Base-by-base conservation (phyloP, 768 basidiomycete genomes). In the Amyloporia xantha region DNA sequence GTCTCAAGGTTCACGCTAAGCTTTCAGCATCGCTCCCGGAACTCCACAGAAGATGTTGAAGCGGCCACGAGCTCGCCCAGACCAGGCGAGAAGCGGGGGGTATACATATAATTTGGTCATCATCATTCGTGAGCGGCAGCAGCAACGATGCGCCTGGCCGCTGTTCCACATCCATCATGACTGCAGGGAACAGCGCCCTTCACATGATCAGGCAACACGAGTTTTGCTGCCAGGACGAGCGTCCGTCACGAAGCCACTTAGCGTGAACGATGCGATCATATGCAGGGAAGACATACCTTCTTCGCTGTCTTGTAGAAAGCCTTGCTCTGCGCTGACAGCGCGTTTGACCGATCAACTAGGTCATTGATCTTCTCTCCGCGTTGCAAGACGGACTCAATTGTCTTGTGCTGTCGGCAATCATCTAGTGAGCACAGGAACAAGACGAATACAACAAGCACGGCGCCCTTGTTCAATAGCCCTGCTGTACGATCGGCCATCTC, bases 241-340 rank as follows among this genome's bases (percentile, higher is more conserved):
- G 15, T 39, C 44, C 30, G 3, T 41, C 21, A 2, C 19, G 43
- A 27, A 44, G 26, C 21, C 10, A 24, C 6, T 35, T 10, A 35
- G 33, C 33, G 33, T n/a, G 33, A 9, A 41, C 15, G 10, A 41
- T 19, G 23, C 44, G 25, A 27, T 23, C 13, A 9, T n/a, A 20
- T 11, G 24, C 23, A 17, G 17, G 25, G 43, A 17, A 10, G 2
- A 60, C 77, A 44, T 48, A 92, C 94, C 86, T 94, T 95, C 86
- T 97, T 98, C 2, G 95, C 92, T 6, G 94, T 96, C 85, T 97
- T 96, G 75, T 97, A 98, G 66, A 99, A 99, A 86, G 91, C 88
- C 82, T 97, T 97, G 70, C 82, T 91, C 70, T 93, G 91, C 13
- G 80, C 72, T 33, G 91, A 91, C 48, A 97, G 68, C 27, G 86